A percentile compares a stretch with the other conserved stretches of the same genome.
These are phyloP conservation scores for Cicer bijugum DNA, from an alignment of 306 rosid genomes.

Conservation along the genomic window DNA sequence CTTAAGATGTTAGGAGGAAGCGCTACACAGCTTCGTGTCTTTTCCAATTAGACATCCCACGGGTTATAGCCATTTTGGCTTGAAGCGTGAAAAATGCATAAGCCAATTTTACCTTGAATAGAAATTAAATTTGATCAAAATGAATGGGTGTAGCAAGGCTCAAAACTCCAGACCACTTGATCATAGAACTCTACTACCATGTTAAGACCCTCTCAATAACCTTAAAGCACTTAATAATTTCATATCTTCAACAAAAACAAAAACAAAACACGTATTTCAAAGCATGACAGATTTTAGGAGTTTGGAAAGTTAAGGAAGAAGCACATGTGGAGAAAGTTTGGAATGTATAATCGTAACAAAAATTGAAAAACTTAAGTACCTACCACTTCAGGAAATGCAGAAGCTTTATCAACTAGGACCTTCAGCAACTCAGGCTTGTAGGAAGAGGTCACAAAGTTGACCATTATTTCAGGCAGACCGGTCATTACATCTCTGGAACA, in stretches of 20 bases:
- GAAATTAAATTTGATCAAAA: conserved; percentile 5
- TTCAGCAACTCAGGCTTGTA: conserved; percentile 73
- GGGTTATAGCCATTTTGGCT: neutral
- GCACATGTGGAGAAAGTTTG: conserved; percentile 6
- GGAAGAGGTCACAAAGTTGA: conserved; percentile 93
- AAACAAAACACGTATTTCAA: neutral
- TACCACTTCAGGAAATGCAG: conserved; percentile 89
- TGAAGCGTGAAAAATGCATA: conserved; percentile 29
- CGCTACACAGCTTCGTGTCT: conserved; percentile 20
- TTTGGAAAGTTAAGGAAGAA: conserved; percentile 34
- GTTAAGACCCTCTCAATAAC: conserved; percentile 11
- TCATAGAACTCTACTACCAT: conserved; percentile 9
- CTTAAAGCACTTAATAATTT: conserved; percentile 25
- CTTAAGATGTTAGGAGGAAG: conserved; percentile 24
- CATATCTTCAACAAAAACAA: conserved; percentile 18
- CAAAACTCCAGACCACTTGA: neutral
- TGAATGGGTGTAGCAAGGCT: conserved; percentile 29
- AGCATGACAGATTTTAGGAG: conserved; percentile 1
- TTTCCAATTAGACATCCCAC: conserved; percentile 3
- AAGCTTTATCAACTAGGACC: conserved; percentile 72
- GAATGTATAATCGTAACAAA: conserved; percentile 22
- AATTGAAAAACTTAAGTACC: conserved; percentile 45
- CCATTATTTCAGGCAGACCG: conserved; percentile 84
- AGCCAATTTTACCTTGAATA: conserved; percentile 14
- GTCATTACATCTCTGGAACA: conserved; percentile 68